Evolutionary conservation across 2,329 filamentous ascomycete genomes (phyloP).

Genomic region (Thermoascus crustaceus): DNA sequence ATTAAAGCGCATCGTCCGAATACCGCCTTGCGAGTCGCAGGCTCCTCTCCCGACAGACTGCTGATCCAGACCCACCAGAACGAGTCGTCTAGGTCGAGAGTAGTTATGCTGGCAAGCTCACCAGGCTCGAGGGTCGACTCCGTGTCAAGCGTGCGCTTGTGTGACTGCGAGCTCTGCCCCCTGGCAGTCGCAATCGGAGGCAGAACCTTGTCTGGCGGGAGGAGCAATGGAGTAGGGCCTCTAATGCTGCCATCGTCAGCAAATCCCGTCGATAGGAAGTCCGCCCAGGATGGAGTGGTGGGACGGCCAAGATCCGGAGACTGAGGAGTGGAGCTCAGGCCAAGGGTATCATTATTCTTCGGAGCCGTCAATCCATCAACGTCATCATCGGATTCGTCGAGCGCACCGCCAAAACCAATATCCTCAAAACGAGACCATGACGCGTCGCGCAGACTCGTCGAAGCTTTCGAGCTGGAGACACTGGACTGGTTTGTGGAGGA

Average conservation of each 20-base stretch:
- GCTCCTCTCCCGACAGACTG: constrained; percentile 86
- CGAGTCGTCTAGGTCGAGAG: constrained; percentile 80
- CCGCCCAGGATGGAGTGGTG: constrained; percentile 95
- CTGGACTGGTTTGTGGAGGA: constrained; percentile 82
- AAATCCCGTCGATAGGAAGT: constrained; percentile 92
- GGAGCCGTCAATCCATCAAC: constrained; percentile 43
- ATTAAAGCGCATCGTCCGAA: constrained; percentile 91
- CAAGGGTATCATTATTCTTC: constrained; percentile 36
- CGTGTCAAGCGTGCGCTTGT: constrained; percentile 62
- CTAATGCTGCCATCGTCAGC: constrained; percentile 63
- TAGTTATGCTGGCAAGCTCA: constrained; percentile 85
- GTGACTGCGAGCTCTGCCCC: constrained; percentile 79
- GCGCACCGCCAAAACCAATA: constrained; percentile 72
- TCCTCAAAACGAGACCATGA: constrained; percentile 98
- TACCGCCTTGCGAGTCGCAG: constrained; percentile 73
- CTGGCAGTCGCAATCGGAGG: constrained; percentile 67
- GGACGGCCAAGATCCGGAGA: constrained; percentile 67
- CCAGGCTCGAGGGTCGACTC: constrained; percentile 71
- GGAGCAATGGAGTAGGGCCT: constrained; percentile 57
- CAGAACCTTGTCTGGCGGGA: constrained; percentile 87
- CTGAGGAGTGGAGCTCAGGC: constrained; percentile 57
- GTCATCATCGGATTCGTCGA: constrained; percentile 64
- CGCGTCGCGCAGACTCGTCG: constrained; percentile 68
- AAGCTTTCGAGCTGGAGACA: constrained; percentile 60
- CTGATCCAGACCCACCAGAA: constrained; percentile 99